Conservation (phyloP, 805 yeast species). For the Ogataea polymorpha region DNA sequence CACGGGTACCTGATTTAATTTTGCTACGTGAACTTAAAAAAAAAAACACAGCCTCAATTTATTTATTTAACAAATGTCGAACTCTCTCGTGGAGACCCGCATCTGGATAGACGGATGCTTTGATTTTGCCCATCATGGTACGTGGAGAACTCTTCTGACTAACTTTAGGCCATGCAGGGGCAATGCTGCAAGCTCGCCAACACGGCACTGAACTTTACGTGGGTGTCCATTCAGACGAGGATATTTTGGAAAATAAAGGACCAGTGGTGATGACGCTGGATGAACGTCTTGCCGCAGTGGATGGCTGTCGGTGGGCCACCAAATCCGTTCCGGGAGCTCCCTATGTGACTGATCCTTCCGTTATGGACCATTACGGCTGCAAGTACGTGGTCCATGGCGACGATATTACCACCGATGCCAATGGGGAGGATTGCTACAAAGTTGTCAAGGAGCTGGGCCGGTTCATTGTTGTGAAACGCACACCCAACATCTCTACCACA, state of each 20-base stretch:
- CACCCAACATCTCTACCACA: constrained; percentile 92
- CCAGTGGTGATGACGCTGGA: constrained; percentile 85
- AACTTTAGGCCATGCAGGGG: constrained; percentile 81
- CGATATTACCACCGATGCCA: constrained; percentile 94
- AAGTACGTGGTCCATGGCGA: constrained; percentile 97
- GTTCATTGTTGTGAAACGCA: constrained; percentile 86
- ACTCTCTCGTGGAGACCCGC: constrained; percentile 33
- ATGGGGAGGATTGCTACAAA: constrained; percentile 91
- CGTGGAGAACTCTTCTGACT: constrained; percentile 2
- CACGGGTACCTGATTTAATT: background rate
- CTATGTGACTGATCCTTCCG: constrained; percentile 83
- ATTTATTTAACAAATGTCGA: constrained; percentile 3
- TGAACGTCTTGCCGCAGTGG: constrained; percentile 82
- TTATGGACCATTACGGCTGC: constrained; percentile 74
- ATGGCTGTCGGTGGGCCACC: constrained; percentile 88
- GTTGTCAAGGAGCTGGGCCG: constrained; percentile 79
- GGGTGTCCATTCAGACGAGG: constrained; percentile 93
- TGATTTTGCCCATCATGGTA: constrained; percentile 95
- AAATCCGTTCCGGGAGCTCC: constrained; percentile 76
- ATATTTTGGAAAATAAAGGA: constrained; percentile 78
- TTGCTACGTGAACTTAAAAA: background rate
- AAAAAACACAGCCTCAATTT: constrained; percentile 4
- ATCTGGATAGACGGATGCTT: constrained; percentile 99
- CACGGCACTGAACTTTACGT: constrained; percentile 73
- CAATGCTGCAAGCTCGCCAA: constrained; percentile 88